phyloP scores from a whole-genome alignment of 2,329 filamentous ascomycete species.

The Aspergillus pseudonomiae region DNA sequence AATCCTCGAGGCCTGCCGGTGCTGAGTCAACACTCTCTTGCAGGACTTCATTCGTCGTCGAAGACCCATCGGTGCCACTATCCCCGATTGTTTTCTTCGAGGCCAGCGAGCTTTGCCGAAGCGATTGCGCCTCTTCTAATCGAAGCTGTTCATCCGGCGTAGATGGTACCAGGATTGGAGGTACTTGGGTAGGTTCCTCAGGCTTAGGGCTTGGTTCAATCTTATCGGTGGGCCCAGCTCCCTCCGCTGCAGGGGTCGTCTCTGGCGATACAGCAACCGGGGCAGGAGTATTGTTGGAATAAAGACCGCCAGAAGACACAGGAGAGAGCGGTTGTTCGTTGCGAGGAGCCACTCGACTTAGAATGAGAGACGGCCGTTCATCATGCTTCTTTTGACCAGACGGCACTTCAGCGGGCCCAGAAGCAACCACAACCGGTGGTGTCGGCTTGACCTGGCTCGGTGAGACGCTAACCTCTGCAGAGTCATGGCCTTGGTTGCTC shows the following conservation, averaged over 20 bases:
- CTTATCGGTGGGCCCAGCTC: constrained; percentile 47
- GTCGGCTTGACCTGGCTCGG: constrained; percentile 24
- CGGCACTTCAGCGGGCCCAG: constrained; percentile 21
- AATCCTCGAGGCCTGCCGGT: constrained; percentile 18
- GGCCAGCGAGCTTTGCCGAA: constrained; percentile 27
- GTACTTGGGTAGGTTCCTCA: constrained; percentile 27
- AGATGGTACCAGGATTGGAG: constrained; percentile 42
- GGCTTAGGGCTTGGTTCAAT: constrained; percentile 35
- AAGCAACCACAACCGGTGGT: constrained; percentile 16
- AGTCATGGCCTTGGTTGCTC: constrained; percentile 28
- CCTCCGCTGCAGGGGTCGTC: constrained; percentile 73
- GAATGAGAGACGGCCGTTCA: constrained; percentile 30
- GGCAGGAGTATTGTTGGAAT: constrained; percentile 73
- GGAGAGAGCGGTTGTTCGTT: constrained; percentile 50
- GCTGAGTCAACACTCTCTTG: constrained; percentile 25
- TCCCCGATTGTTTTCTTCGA: constrained; percentile 27
- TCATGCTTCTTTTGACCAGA: constrained; percentile 32
- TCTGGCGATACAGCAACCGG: constrained; percentile 70
- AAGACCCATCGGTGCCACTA: constrained; percentile 13
- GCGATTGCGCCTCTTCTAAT: constrained; percentile 56
- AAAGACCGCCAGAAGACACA: constrained; percentile 68
- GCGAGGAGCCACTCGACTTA: constrained; percentile 27
- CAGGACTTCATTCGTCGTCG: constrained; percentile 31
- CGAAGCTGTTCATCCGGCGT: constrained; percentile 64
- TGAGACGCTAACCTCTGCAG: constrained; percentile 22